These are phyloP conservation scores for Torulaspora maleeae DNA, from an alignment of 805 yeast species.

Conservation along the genomic window DNA sequence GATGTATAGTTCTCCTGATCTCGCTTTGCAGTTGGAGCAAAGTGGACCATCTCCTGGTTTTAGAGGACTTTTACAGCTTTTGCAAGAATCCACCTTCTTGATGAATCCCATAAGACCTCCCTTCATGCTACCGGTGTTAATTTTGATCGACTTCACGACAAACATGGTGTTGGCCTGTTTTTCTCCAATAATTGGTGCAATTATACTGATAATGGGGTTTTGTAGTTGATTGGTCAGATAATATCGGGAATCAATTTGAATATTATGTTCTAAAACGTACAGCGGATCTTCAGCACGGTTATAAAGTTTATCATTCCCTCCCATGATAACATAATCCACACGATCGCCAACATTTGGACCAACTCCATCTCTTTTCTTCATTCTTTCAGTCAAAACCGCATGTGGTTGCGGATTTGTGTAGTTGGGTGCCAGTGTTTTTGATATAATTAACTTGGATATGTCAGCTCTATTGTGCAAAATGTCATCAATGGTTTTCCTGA, in stretches of 20 bases:
- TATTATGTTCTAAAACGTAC: conserved; percentile 82
- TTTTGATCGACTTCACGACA: conserved; percentile 45
- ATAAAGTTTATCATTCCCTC: conserved; percentile 77
- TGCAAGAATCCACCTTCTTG: conserved; percentile 81
- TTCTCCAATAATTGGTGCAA: conserved; percentile 92
- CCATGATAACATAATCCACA: conserved; percentile 92
- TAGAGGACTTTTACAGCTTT: conserved; percentile 81
- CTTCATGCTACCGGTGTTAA: conserved; percentile 52
- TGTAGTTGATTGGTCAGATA: conserved; percentile 89
- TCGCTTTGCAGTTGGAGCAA: conserved; percentile 70
- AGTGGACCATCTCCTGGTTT: conserved; percentile 62
- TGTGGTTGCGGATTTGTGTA: conserved; percentile 97
- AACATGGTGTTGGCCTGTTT: conserved; percentile 72
- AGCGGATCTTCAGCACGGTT: conserved; percentile 97
- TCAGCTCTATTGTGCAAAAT: conserved; percentile 87
- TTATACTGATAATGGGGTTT: conserved; percentile 88
- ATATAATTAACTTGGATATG: conserved; percentile 86
- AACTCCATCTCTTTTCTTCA: conserved; percentile 95
- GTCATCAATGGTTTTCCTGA: conserved; percentile 83
- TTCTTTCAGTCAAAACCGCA: conserved; percentile 90
- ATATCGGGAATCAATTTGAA: conserved; percentile 92
- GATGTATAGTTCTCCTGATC: conserved; percentile 76
- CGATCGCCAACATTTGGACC: conserved; percentile 98
- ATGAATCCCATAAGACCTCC: conserved; percentile 93
- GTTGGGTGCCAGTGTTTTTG: conserved; percentile 87